Base-by-base conservation (phyloP, 176 grass and related monocot species). In the Triticum monococcum region DNA sequence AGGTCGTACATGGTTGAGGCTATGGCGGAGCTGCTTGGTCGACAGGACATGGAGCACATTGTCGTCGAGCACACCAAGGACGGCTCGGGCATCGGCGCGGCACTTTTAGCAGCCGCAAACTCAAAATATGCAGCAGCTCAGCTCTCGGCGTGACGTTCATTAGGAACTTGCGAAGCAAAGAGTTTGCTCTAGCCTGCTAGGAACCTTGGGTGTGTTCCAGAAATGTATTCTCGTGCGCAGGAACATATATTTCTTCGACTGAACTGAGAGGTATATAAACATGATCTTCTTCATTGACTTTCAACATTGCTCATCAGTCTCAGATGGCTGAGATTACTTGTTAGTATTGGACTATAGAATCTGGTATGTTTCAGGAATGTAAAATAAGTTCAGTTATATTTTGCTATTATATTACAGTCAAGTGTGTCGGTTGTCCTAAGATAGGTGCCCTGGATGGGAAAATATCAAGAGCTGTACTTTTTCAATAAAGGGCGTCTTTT, bases 31-130 rank as follows among this genome's bases (percentile, higher is more conserved):
- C 69, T 89, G 22, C 81, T 89, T 11, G 91, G 87, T 10, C 52
- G 18, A 0, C 26, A 13, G 23, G 30, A 46, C 8, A 81, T 56
- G 4, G 62, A 77, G 68, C 43, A 82, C 83, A 57, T 92, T 0
- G 13, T 85, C 3, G 54, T 85, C 13, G 87, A 85, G 64, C 85
- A 89, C 81, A 92, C 87, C 0, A 91, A 91, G 28, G 90, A 88
- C 1, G 90, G 90, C 20, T 91, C 90, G 6, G 82, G 86, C 6
- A 88, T 91, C 26, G 86, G 85, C 2, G 87, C 85, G 0, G 87
- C 87, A 12, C 56, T 92, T 1, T 40, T 89, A 12, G 91, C 87
- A 1, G 91, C 91, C 0, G 24, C 76, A 30, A 89, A 89, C 68
- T 92, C 84, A 3, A 93, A 90, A 25, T 90, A 79, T 40, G 60